Conservation (phyloP, 2,329 filamentous ascomycete genomes). For the Aspergillus tubingensis region DNA sequence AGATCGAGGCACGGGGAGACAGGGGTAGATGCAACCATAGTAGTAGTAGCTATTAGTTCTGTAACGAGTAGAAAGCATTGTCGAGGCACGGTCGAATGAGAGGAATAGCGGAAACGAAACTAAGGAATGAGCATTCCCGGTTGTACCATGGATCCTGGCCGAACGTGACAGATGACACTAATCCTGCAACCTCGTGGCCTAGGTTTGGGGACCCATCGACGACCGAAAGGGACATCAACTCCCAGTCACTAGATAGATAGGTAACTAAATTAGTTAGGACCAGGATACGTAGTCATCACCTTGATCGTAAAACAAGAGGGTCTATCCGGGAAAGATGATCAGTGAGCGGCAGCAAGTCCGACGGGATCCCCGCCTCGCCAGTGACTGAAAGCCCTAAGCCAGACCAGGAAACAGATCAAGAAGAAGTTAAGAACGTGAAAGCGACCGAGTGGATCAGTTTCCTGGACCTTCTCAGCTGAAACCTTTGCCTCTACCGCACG, state of each 20-base stretch:
- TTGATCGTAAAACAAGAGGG: background rate
- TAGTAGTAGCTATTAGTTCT: background rate
- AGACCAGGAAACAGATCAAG: too few species aligned
- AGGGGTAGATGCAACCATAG: background rate
- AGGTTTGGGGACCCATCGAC: background rate
- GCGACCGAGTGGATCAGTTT: background rate
- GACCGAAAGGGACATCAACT: background rate
- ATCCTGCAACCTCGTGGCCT: background rate
- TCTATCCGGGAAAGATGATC: too few species aligned
- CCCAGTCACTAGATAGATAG: background rate
- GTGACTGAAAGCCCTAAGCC: background rate
- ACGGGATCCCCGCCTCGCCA: background rate
- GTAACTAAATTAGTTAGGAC: background rate
- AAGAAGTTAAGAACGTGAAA: background rate
- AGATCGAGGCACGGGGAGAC: background rate
- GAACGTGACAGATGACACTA: slow-evolving; percentile 5
- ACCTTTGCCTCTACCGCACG: slow-evolving; percentile 6
- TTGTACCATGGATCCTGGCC: background rate
- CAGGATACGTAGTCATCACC: background rate
- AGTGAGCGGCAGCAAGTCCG: background rate
- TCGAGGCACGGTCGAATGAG: background rate
- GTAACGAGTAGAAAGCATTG: background rate
- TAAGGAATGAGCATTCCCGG: background rate
- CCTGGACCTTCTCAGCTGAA: slow-evolving; percentile 17
- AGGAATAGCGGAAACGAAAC: background rate